Percentiles rank a stretch among this genome's conserved stretches.
Evolutionary conservation across 177 flowering plant genomes (phyloP).

Genomic region (Tripterygium wilfordii): DNA sequence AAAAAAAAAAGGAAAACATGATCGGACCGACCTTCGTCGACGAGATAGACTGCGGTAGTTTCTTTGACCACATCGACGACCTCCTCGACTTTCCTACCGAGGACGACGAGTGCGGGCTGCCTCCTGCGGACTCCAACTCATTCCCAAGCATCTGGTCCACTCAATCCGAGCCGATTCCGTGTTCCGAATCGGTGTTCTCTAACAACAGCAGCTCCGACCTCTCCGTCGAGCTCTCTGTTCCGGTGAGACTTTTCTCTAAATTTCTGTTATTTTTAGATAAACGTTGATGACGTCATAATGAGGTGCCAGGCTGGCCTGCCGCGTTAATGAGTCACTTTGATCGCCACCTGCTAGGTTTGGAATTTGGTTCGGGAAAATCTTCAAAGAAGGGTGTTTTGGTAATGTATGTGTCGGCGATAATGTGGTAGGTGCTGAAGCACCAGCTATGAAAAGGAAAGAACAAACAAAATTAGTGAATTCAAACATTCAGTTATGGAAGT

Average conservation of each 20-base stretch:
- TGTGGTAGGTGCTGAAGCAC: no score
- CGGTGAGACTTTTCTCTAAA: no score
- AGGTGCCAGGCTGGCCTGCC: constrained; percentile 1
- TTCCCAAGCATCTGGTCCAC: constrained; percentile 29
- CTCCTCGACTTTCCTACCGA: constrained; percentile 63
- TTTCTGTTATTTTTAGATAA: no score
- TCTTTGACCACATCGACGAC: constrained; percentile 80
- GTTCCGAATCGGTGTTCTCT: constrained; percentile 26
- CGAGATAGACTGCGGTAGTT: constrained; percentile 57
- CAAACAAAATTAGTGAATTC: no score
- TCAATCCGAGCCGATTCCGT: constrained; percentile 27
- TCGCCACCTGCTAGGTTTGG: not conserved
- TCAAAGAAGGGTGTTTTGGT: not conserved
- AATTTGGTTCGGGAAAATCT: no score
- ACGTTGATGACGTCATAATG: no score
- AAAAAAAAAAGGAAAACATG: no score
- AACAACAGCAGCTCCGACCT: constrained; percentile 29
- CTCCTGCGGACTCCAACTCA: constrained; percentile 6
- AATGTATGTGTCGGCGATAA: constrained; percentile 6
- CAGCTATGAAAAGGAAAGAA: no score
- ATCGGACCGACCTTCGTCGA: constrained; percentile 38
- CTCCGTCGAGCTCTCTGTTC: constrained; percentile 54
- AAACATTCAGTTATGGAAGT: constrained; percentile 15
- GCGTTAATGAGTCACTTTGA: constrained; percentile 5
- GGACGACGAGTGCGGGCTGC: constrained; percentile 19